Conservation (phyloP, 1,139 yeast genomes). For the Hemisphaericaspora xylanilytica region DNA sequence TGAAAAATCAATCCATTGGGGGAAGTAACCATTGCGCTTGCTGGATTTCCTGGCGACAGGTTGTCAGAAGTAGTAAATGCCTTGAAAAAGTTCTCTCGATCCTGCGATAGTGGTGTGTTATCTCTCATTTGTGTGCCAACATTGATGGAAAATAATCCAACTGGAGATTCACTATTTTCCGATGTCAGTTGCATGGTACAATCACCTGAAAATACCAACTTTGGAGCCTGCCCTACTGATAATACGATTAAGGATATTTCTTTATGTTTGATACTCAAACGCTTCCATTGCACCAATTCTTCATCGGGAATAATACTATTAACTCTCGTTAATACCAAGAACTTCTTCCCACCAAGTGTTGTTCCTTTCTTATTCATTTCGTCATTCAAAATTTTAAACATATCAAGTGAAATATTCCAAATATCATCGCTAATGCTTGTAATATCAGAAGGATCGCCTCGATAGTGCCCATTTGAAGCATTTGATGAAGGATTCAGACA, state of each 20-base stretch:
- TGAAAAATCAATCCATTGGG: slow-evolving; percentile 35
- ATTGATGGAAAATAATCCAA: slow-evolving; percentile 3
- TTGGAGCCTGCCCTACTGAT: slow-evolving; percentile 67
- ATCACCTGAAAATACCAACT: slow-evolving; percentile 39
- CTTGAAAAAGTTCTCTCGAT: slow-evolving; percentile 16
- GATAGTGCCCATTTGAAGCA: slow-evolving; percentile 6
- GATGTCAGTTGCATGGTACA: background rate
- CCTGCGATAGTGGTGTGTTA: slow-evolving; percentile 5
- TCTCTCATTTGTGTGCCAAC: slow-evolving; percentile 1
- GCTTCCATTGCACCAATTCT: slow-evolving; percentile 73
- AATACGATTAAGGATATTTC: slow-evolving; percentile 67
- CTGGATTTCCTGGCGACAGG: slow-evolving; percentile 23
- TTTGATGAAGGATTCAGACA: slow-evolving; percentile 26
- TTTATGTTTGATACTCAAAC: slow-evolving; percentile 58
- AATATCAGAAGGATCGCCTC: slow-evolving; percentile 26
- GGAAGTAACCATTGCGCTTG: slow-evolving; percentile 33
- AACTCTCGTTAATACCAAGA: slow-evolving; percentile 64
- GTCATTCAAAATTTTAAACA: slow-evolving; percentile 38
- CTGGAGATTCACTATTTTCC: background rate
- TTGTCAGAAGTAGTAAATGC: slow-evolving; percentile 21
- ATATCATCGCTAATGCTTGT: slow-evolving; percentile 38
- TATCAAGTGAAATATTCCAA: slow-evolving; percentile 36
- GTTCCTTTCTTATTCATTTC: slow-evolving; percentile 31
- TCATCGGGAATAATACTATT: slow-evolving; percentile 77
- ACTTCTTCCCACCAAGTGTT: slow-evolving; percentile 52